Base-by-base conservation (phyloP, 2,329 filamentous ascomycete genomes). In the Eutypa lata region DNA sequence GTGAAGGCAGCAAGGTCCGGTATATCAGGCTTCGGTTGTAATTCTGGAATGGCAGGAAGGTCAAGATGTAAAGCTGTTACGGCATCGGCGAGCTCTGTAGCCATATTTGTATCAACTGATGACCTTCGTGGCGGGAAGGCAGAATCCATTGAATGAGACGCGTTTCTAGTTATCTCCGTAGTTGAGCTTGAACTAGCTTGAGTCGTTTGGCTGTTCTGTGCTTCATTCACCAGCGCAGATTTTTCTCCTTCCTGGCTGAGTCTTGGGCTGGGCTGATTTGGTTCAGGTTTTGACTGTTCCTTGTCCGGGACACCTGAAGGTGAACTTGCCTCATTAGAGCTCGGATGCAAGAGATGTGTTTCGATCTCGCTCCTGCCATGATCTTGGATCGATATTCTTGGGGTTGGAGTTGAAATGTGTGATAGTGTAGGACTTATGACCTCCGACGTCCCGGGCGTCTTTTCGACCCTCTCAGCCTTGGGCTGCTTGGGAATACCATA, bases 401-500 rank as follows among this genome's bases (percentile, higher is more conserved):
- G 74, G 40, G 72, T 78, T 6, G 76, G 74, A 42, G 72, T 78
- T 6, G 58, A 54, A 19, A 61, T 52, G 16, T 51, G 43, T 18
- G 54, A 58, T 31, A 47, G 47, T 22, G 43, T 33, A 19, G 48
- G 55, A 14, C 38, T 47, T 52, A 50, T 8, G 58, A 50, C 40
- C 49, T 64, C 31, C 53, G 61, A 10, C 49, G 48, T 47, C 52
- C 54, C 37, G 53, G 53, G 11, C 28, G 55, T 53, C 16, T 38
- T 49, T 42, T 56, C 50, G 10, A 47, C n/a, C 28, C 57, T 57
- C 11, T 56, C 52, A 13, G 52, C 47, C 57, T 76, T 75, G 14
- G 69, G 68, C 51, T 70, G 67, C 60, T 88, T 91, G 2, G 80
- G 78, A 53, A 83, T 78, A 3, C 91, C 91, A 10, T 88, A 87